Percentiles rank a stretch among this genome's conserved stretches.
Conservation (phyloP, 768 basidiomycete species). For the Macrolepiota fuliginosa region DNA sequence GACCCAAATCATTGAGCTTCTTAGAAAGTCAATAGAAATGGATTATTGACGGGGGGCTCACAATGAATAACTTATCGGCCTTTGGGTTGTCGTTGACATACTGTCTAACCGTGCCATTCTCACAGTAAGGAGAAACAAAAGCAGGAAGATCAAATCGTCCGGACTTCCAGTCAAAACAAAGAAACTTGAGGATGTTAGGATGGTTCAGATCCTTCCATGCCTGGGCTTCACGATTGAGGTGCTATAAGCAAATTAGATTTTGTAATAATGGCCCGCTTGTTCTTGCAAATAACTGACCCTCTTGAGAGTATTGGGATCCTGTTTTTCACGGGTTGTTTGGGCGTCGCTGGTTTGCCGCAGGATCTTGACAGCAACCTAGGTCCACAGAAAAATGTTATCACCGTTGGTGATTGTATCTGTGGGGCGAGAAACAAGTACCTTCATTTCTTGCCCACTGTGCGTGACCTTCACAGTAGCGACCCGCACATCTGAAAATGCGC, state of each 20-base stretch:
- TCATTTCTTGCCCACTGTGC: too few species aligned
- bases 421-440: too few species aligned
- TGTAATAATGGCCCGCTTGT: neutral
- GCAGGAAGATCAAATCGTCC: conserved; percentile 12
- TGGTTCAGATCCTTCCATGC: conserved; percentile 16
- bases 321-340: too few species aligned
- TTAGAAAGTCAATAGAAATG: neutral
- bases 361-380: too few species aligned
- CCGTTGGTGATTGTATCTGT: too few species aligned
- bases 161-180: conserved; percentile 9
- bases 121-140: conserved; percentile 17
- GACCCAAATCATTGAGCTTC: neutral
- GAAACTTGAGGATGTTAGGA: conserved; percentile 17
- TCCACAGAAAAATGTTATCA: too few species aligned
- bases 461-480: too few species aligned
- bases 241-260: neutral
- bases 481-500: too few species aligned
- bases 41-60: neutral
- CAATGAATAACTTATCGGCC: conserved; percentile 6
- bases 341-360: too few species aligned
- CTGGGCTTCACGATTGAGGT: conserved; percentile 17
- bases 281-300: neutral
- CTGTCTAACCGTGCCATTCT: conserved; percentile 1
- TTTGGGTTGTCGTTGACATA: conserved; percentile 14
- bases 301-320: neutral